Evolutionary conservation across 805 yeast genomes (phyloP), one percentile per base, ranked within the genome.

Genomic region (Candida sithepensis): DNA sequence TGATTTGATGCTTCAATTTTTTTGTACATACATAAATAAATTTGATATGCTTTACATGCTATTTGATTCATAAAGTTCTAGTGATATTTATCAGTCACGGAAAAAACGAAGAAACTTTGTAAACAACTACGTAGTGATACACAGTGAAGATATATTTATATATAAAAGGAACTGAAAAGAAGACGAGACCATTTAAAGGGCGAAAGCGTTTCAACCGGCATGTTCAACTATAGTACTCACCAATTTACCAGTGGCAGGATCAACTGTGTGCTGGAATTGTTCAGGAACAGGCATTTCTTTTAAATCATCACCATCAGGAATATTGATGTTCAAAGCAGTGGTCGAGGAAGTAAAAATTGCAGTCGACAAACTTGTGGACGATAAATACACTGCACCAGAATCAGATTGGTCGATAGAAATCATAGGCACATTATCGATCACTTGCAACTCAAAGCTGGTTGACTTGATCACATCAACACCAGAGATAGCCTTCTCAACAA

Each of bases 381-480:
- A 77, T 57, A 92, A 75, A 67, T 89, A 94, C 52, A 92, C 74
- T 52, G 80, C 79, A 51, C 96, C 96, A 51, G 85, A 86, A 59
- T 89, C 95, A 51, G 90, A 81, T 68, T 91, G 92, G 67, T 94
- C 99, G 52, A 91, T 75, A 43, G 87, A 81, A 56, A 94, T 79
- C 65, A 88, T 82, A 28, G 97, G 97, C 21, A 88, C 81, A 21
- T 73, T 68, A n/a, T 89, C 95, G 39, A 85, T 71, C 9, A 91
- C 82, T 69, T 94, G 99, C 43, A 94, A 65, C 37, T 94, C 97
- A 63, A 88, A 87, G 60, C 81, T 82, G 52, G 69, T 69, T 47
- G 90, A 82, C 69, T 90, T 90, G 67, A 92, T 88, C 47, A 92
- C 72, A 54, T 92, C 98, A 46, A 92, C 74, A 39, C 96, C 94